Base-by-base conservation (phyloP, 2,329 filamentous ascomycete species). In the Calonectria crousiana region DNA sequence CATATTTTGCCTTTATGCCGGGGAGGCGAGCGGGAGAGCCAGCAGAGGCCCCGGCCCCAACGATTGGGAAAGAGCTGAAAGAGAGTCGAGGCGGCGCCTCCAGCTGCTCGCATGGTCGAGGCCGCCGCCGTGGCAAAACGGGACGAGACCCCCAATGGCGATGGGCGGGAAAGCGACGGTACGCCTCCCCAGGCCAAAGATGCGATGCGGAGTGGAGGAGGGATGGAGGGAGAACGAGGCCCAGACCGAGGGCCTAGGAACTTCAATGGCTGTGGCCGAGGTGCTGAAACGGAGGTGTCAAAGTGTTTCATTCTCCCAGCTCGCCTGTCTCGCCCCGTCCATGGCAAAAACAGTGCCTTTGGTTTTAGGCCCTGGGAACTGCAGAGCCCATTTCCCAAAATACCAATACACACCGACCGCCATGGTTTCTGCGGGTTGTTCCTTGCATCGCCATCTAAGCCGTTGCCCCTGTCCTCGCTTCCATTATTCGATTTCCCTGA, bases 111-210 rank as follows among this genome's bases (percentile, higher is more conserved):
- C 30, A 41, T 20, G 56, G 23, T n/a, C 56, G 70, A 51, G 49
- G 30, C 52, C 52, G 41, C 52, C 52, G 41, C 64, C 52, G 64
- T 51, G 70, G 69, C 62, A 47, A 67, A 65, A 60, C 53, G n/a
- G n/a, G 30, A 60, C 64, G 60, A 56, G 56, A 60, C 56, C 10
- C 18, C 53, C 16, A 34, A 32, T 30, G 30, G 28, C 28, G 18
- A 56, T 26, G 32, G 13, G 47, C 32, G 44, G 38, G 36, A 51
- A 51, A 44, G 60, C 60, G 60, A 32, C 26, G 28, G 51, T 53
- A 53, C 32, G 44, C 44, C 44, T 13, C n/a, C n/a, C 41, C 41
- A 14, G 6, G 8, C 6, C 32, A 23, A 20, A 23, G 44, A 47
- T 47, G 44, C 44, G 13, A 47, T 47, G 13, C 44, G 44, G n/a